phyloP scores from a whole-genome alignment of 108 stramenopile species.

The Nannochloropsis gaditana region DNA sequence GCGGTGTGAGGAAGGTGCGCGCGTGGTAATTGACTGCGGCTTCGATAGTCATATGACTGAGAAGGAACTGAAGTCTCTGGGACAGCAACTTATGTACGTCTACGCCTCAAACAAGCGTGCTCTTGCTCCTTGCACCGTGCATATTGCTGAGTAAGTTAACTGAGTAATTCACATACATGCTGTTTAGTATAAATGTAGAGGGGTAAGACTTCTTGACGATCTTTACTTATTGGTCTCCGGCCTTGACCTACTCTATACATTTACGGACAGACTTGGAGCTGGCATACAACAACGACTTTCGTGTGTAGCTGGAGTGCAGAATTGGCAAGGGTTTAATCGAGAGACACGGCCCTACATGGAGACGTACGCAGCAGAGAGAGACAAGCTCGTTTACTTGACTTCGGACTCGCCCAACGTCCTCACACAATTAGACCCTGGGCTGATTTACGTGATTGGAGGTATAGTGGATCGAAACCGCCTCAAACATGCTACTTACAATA shows the following conservation, averaged over 20 bases:
- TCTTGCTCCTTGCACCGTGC: neutral
- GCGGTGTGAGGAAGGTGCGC: neutral
- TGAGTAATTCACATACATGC: neutral
- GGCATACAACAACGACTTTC: neutral
- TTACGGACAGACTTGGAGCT: slow-evolving; percentile 18
- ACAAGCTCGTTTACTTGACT: slow-evolving; percentile 40
- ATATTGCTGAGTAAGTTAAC: neutral
- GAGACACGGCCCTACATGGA: neutral
- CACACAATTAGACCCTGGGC: slow-evolving; percentile 30
- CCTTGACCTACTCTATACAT: too few relatives aligned
- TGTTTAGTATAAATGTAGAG: neutral
- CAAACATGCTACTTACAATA: slow-evolving; percentile 33
- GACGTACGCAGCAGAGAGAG: slow-evolving; percentile 22
- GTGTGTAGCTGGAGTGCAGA: neutral
- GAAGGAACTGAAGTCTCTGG: neutral
- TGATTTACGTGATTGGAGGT: slow-evolving; percentile 45
- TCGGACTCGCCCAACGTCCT: slow-evolving; percentile 40
- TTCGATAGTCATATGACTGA: neutral
- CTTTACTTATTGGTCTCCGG: too few relatives aligned
- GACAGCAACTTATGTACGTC: slow-evolving; percentile 26
- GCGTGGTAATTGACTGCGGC: slow-evolving; percentile 22
- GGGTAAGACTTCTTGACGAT: too few relatives aligned
- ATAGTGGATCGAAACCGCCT: slow-evolving; percentile 45
- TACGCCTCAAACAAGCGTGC: slow-evolving; percentile 23
- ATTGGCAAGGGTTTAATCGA: slow-evolving; percentile 13